Base-by-base conservation (phyloP, 371 early-diverging fungal genomes). In the Zychaea mexicana region DNA sequence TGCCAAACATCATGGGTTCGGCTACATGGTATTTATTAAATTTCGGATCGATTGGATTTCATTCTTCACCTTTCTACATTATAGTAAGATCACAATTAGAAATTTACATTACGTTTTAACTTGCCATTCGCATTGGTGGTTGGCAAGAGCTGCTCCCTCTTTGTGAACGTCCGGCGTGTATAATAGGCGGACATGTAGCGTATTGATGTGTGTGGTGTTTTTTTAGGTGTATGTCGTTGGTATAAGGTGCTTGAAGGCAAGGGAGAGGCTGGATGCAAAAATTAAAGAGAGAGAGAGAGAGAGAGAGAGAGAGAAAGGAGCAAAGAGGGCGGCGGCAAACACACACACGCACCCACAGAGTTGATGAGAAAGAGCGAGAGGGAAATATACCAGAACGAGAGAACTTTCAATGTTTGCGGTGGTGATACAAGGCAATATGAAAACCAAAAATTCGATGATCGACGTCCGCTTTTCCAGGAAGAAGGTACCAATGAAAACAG, bases 131-230 rank as follows among this genome's bases (percentile, higher is more conserved):
- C 28, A 47, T 65, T 31, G 21, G 72, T 46, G 7, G 74, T 72
- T 4, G 79, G 79, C 32, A 79, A 47, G 52, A 74, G 66, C n/a
- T 42, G 42, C 24, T 79, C 70, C 24, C 62, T 66, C 38, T 69
- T 71, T 26, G 57, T 59, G 38, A 76, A 73, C 52, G 66, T 71
- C 58, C 74, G 64, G 59, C 68, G 67, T 46, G 69, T 65, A 27
- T 63, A 60, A 56, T 76, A 70, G 15, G 55, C 68, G 57, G 73
- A 64, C 71, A 70, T 70, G 33, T n/a, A n/a, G n/a, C n/a, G 31
- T 62, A 30, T 21, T 38, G 24, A 52, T 61, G 61, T 33, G 31
- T 15, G 45, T 55, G 15, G 31, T 15, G 45, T 55, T 4, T 42
- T 17, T 42, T 12, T 33, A 33, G 5, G 33, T 33, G 12, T 33